Conservation (phyloP, 768 basidiomycete species). For the Favolaschia claudopus region DNA sequence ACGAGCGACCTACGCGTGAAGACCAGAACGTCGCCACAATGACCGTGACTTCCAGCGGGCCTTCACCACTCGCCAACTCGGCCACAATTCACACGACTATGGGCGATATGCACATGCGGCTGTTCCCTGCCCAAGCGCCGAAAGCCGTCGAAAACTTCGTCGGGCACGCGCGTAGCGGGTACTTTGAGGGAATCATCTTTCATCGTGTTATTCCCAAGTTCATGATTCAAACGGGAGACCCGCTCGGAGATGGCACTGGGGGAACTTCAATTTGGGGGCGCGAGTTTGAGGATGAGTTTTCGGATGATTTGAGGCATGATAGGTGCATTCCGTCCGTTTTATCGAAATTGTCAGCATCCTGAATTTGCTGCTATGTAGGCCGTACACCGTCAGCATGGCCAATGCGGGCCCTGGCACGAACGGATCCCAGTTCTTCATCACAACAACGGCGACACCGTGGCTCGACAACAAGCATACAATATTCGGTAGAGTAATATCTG, state of each 20-base stretch:
- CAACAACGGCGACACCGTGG: conserved; percentile 94
- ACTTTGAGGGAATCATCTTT: conserved; percentile 93
- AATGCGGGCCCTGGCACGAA: conserved; percentile 91
- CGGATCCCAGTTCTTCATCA: conserved; percentile 98
- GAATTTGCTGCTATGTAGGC: conserved; percentile 52
- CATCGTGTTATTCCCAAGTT: conserved; percentile 99
- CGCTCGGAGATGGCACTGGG: conserved; percentile 93
- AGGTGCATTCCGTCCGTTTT: conserved; percentile 60
- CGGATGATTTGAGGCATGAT: conserved; percentile 89
- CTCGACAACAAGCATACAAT: conserved; percentile 92
- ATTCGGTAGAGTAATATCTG: conserved; percentile 88
- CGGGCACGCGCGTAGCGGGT: conserved; percentile 87
- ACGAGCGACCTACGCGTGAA: conserved; percentile 95
- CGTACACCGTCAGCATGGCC: conserved; percentile 96
- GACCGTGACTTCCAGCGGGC: conserved; percentile 56
- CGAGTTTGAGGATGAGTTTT: conserved; percentile 94
- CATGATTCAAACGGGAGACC: conserved; percentile 97
- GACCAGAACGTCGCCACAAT: conserved; percentile 87
- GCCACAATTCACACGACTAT: conserved; percentile 95
- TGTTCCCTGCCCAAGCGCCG: conserved; percentile 93
- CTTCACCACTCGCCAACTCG: conserved; percentile 76
- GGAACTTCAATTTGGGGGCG: conserved; percentile 90
- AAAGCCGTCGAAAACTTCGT: conserved; percentile 99
- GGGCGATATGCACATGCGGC: conserved; percentile 89
- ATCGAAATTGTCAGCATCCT: no score